Percentiles rank a stretch among this genome's conserved stretches.
Conservation (phyloP, 148 eudicot species). For the Rhododendron henanense region DNA sequence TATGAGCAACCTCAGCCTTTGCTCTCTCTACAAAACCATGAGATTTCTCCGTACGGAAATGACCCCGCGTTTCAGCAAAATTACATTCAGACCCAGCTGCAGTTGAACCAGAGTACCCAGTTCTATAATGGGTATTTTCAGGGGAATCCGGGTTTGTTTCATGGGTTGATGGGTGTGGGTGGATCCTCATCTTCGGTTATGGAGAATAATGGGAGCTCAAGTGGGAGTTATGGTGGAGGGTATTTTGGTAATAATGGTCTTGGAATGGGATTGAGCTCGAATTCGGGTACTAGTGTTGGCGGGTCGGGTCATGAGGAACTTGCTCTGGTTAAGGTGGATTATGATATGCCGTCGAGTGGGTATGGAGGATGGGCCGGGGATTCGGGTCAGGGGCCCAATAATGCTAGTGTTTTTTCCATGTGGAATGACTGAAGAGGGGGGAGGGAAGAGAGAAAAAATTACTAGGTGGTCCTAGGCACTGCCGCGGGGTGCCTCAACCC, state of each 20-base stretch:
- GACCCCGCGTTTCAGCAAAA: conserved; percentile 41
- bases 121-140: conserved; percentile 41
- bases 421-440: conserved; percentile 58
- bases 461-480: background rate
- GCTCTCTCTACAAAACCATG: conserved; percentile 59
- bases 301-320: conserved; percentile 48
- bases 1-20: conserved; percentile 46
- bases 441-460: too few relatives aligned
- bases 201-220: conserved; percentile 54
- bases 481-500: background rate
- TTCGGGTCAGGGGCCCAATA: conserved; percentile 63
- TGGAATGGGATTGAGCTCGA: conserved; percentile 34
- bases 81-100: conserved; percentile 54
- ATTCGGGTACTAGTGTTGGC: conserved; percentile 26
- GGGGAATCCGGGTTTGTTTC: conserved; percentile 64
- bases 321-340: conserved; percentile 70
- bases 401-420: conserved; percentile 62
- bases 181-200: conserved; percentile 41
- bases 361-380: conserved; percentile 75
- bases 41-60: conserved; percentile 39
- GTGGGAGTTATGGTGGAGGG: conserved; percentile 58
- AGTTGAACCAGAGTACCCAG: conserved; percentile 34
- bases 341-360: conserved; percentile 56
- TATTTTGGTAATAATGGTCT: conserved; percentile 21
- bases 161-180: conserved; percentile 67